phyloP scores from a whole-genome alignment of 1,284 basidiomycete species.

The Lentinus polychrous region DNA sequence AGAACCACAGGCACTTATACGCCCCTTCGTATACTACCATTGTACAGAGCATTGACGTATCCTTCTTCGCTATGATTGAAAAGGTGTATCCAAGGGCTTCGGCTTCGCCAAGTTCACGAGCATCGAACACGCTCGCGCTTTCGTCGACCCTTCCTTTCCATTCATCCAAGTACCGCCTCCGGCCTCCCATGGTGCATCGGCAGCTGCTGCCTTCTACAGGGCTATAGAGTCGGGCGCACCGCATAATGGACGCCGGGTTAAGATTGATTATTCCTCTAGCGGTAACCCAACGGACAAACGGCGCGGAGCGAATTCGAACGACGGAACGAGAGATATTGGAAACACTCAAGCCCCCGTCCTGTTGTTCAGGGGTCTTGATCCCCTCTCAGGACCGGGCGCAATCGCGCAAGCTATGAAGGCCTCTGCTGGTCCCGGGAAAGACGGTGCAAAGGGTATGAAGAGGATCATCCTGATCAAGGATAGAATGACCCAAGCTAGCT shows the following conservation, averaged over 20 bases:
- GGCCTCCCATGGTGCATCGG: slow-evolving; percentile 71
- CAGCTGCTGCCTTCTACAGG: slow-evolving; percentile 60
- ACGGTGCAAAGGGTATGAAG: slow-evolving; percentile 78
- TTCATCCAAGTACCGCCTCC: slow-evolving; percentile 82
- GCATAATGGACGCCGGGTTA: slow-evolving; percentile 72
- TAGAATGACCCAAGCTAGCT: slow-evolving; percentile 73
- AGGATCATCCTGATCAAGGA: slow-evolving; percentile 85
- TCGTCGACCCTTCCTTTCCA: slow-evolving; percentile 82
- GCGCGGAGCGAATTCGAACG: slow-evolving; percentile 62
- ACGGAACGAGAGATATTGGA: slow-evolving; percentile 92
- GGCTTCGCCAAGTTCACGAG: slow-evolving; percentile 89
- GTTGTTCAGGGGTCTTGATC: slow-evolving; percentile 83
- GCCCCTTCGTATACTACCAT: slow-evolving; percentile 61
- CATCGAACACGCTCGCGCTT: slow-evolving; percentile 77
- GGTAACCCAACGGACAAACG: slow-evolving; percentile 63
- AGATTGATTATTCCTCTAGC: slow-evolving; percentile 86
- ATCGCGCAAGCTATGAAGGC: slow-evolving; percentile 73
- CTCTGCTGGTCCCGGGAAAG: slow-evolving; percentile 57
- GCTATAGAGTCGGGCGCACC: slow-evolving; percentile 58
- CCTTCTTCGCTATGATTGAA: slow-evolving; percentile 43
- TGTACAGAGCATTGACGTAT: slow-evolving; percentile 63
- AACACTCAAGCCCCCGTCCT: slow-evolving; percentile 74
- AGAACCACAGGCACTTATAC: slow-evolving; percentile 81
- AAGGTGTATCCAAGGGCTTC: slow-evolving; percentile 88
- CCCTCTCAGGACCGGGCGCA: slow-evolving; percentile 78